Base-by-base conservation (phyloP, 768 basidiomycete species). In the Lanmaoa rubissima region DNA sequence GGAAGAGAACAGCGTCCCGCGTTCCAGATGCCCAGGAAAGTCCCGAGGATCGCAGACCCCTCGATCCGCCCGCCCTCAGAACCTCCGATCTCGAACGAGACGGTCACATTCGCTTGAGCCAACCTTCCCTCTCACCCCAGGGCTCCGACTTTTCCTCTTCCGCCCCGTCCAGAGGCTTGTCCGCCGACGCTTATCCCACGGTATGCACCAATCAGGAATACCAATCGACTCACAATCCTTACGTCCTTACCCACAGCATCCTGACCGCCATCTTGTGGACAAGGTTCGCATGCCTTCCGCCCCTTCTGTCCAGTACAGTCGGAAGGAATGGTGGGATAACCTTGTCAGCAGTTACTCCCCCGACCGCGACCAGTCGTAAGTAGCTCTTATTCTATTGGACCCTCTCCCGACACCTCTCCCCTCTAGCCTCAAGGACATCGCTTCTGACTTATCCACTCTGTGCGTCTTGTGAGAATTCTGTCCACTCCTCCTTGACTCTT, bases 381-480 rank as follows among this genome's bases (percentile, higher is more conserved):
- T 57, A 1, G 14, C 24, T 36, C 17, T 48, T 4, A 3, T 45
- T 38, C 32, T 46, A 1, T 31, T 21, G 24, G 5, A 50, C 34
- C 31, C 2, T 24, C 26, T 43, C 59, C 55, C 46, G 62, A 49
- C 53, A 14, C 16, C 38, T 55, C 26, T 34, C 3, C 12, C 21
- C 50, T 57, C 49, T 53, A 85, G 83, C 46, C 60, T 83, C 54
- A 72, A 76, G 54, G 78, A 79, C 50, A 81, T 87, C 24, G 66
- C 71, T 34, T 66, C 72, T 28, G 84, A 86, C 59, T 64, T 87
- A 31, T 68, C 76, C 40, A 76, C 75, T 50, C 65, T 88, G 86
- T 87, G 55, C 55, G 80, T 71, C 31, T 38, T 42, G 39, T 42
- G 24, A 35, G 28, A 42, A 48, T 14, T 39, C n/a, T 9, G 4